Evolutionary conservation across 768 basidiomycete species (phyloP).

Genomic region (Lactarius pseudohatsudake): DNA sequence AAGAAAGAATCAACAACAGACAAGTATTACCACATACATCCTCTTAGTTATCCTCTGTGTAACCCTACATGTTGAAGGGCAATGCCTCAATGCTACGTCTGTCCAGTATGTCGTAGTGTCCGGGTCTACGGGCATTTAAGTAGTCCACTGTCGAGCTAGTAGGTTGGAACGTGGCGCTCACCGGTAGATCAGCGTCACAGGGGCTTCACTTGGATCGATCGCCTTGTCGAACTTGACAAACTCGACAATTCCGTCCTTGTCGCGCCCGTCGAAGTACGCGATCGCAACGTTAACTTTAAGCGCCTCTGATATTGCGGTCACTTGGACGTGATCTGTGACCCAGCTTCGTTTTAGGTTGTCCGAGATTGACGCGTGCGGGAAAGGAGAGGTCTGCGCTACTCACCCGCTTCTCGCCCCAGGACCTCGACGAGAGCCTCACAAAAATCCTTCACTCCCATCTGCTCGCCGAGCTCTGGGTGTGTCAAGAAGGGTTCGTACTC

Average conservation of each 20-base stretch:
- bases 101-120: constrained; percentile 81
- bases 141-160: constrained; percentile 5
- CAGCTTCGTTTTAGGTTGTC: neutral
- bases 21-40: neutral
- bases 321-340: constrained; percentile 73
- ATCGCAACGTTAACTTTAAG: constrained; percentile 65
- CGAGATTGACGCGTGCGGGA: neutral
- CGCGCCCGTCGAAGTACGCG: constrained; percentile 77
- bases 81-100: constrained; percentile 33
- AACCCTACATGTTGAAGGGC: neutral
- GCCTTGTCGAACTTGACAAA: constrained; percentile 65
- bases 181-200: constrained; percentile 75
- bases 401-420: constrained; percentile 75
- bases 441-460: constrained; percentile 60
- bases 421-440: constrained; percentile 79
- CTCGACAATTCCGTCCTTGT: constrained; percentile 50
- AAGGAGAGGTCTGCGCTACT: constrained; percentile 4
- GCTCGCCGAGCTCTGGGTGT: constrained; percentile 66
- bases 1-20: neutral
- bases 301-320: constrained; percentile 71
- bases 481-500: constrained; percentile 71
- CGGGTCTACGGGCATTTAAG: constrained; percentile 54
- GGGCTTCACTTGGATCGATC: constrained; percentile 43
- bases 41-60: neutral
- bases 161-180: constrained; percentile 36